Base-by-base conservation (phyloP, 2,329 filamentous ascomycete species). In the Paecilomyces fulvus region DNA sequence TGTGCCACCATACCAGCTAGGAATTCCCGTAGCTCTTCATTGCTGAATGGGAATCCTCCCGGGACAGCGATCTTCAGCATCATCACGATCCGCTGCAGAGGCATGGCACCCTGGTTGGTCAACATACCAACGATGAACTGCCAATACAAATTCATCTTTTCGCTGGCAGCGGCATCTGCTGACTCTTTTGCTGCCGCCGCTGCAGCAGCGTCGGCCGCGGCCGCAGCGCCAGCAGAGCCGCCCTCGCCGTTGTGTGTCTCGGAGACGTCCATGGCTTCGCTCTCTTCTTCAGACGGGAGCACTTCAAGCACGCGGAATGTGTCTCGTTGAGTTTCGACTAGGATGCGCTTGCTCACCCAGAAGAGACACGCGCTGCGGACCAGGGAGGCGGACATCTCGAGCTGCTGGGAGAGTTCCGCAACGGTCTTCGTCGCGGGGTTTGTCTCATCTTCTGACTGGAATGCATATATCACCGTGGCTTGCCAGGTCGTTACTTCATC, bases 121-220 rank as follows among this genome's bases (percentile, higher is more conserved):
- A 99, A 77, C 94, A 99, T 97, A 53, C 90, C 90, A 56, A 91
- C 79, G 57, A 99, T 91, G 70, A 96, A 97, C 66, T 92, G 88
- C 83, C 89, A 90, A 73, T 96, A 96, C 43, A 96, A 81, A 49
- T 80, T 78, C 70, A 83, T 84, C 65, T 85, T 84, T 69, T 89
- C 87, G 61, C 83, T 80, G 21, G 87, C 81, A 30, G 88, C 77
- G 12, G 81, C 82, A 46, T 82, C 77, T 9, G 75, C 75, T 1
- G 75, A 69, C 61, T 77, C 73, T 58, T 73, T 75, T 12, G 73
- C 73, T 20, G 74, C 74, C 0, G 71, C 73, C 0, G 69, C 69
- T 0, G 74, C 75, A 0, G 75, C 74, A 1, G 72, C 70, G 56
- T 71, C 69, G 2, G 74, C 74, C 0, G 74, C 74, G 1, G 70